Evolutionary conservation across 495 filamentous ascomycete species (phyloP).

Genomic region (Bathelium albidoporum): DNA sequence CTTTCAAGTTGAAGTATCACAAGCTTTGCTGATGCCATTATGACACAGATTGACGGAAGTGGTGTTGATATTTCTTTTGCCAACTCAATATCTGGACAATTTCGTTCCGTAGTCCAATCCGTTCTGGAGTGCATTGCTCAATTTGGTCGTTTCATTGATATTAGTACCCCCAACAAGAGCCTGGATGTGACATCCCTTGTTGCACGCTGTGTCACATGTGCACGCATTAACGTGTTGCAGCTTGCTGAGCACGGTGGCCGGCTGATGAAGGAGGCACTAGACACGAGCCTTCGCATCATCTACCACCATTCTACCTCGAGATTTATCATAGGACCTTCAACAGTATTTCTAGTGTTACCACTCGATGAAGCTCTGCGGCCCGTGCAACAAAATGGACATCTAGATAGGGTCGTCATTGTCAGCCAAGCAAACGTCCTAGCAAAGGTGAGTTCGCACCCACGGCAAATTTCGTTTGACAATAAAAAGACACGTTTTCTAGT

Average conservation of each 20-base stretch:
- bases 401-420: background rate
- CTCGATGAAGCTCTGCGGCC: background rate
- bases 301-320: background rate
- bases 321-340: background rate
- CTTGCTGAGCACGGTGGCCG: background rate
- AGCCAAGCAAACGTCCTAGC: background rate
- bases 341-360: background rate
- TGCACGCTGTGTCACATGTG: background rate
- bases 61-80: background rate
- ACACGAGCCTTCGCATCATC: background rate
- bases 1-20: background rate
- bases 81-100: background rate
- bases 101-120: background rate
- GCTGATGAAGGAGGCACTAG: background rate
- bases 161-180: background rate
- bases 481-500: background rate
- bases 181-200: background rate
- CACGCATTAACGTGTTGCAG: background rate
- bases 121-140: background rate
- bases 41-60: background rate
- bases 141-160: background rate
- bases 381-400: background rate
- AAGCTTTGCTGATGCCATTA: background rate
- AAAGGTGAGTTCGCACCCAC: background rate
- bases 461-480: background rate